Conservation (phyloP, 139 green algal species). For the Gonium pectorale region DNA sequence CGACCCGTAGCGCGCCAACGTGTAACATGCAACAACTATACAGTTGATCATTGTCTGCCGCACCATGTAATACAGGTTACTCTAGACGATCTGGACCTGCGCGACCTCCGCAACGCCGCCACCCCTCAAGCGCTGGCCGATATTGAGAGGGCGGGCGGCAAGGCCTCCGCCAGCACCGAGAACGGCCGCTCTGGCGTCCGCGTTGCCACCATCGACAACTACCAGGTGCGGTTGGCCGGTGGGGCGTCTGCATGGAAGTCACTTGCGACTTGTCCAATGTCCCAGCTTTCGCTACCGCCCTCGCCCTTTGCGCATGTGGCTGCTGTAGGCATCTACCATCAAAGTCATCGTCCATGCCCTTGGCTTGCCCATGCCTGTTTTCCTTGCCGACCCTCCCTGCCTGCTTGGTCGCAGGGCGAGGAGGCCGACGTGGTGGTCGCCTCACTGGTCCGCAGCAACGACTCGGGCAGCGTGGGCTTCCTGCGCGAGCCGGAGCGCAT, state of each 20-base stretch:
- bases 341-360: too few species aligned
- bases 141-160: neutral
- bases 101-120: conserved; percentile 25
- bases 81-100: conserved; percentile 54
- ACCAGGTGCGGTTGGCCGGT: conserved; percentile 58
- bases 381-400: neutral
- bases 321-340: too few species aligned
- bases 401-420: conserved; percentile 73
- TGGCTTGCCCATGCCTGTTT: too few species aligned
- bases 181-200: conserved; percentile 48
- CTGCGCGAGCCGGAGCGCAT: conserved; percentile 76
- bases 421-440: conserved; percentile 79
- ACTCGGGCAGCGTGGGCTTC: conserved; percentile 76
- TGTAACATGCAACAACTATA: too few species aligned
- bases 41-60: too few species aligned
- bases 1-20: too few species aligned
- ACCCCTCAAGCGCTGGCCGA: neutral
- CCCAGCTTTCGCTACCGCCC: too few species aligned
- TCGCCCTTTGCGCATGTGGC: too few species aligned
- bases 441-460: conserved; percentile 82
- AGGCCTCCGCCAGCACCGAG: neutral
- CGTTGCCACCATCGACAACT: conserved; percentile 86
- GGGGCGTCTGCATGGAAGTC: too few species aligned
- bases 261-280: too few species aligned
- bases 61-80: too few species aligned